Evolutionary conservation across 805 yeast genomes (phyloP), one percentile per base, ranked within the genome.

Genomic region (Wickerhamiella galacta): DNA sequence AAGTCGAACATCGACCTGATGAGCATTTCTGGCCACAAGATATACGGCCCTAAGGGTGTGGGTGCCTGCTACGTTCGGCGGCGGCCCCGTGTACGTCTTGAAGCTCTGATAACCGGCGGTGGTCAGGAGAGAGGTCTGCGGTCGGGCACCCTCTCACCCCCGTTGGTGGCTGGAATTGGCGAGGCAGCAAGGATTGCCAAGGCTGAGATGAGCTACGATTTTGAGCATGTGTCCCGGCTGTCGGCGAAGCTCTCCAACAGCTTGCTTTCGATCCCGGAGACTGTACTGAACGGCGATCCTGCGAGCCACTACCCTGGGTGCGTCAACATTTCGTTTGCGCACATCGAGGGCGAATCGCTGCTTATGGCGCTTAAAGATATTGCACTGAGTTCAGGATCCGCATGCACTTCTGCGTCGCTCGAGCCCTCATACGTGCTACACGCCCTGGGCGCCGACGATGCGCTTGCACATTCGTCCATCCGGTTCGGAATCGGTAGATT

Each of bases 121-220:
- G 98, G 98, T 33, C 98, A 90, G 62, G 98, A 90, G 62, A 77
- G 98, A 63, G 98, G 98, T 38, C 64, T 90, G 49, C 70, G 98
- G 60, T 79, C 94, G 4, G 98, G 98, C 39, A 90, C 98, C 19
- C 67, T 90, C 52, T 85, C 98, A 3, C 93, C 98, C n/a, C 93
- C 96, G 16, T 65, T 83, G 50, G 80, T 87, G 26, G 75, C 83
- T 22, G 98, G 98, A 0, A 82, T 90, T 54, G 98, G 98, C 40
- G 96, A 90, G 58, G 98, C 98, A 20, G 90, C 95, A 26, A 68
- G 94, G 51, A 56, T 90, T 39, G 76, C 82, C 68, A 56, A 54
- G 34, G 58, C 63, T 45, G 98, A 90, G 52, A 69, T 65, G 66
- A 73, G 60, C 20, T 73, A 70, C 42, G 98, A 90, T 53, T 62